These are phyloP conservation scores for Vigna hirtella DNA, from an alignment of 306 rosid genomes.

Conservation along the genomic window DNA sequence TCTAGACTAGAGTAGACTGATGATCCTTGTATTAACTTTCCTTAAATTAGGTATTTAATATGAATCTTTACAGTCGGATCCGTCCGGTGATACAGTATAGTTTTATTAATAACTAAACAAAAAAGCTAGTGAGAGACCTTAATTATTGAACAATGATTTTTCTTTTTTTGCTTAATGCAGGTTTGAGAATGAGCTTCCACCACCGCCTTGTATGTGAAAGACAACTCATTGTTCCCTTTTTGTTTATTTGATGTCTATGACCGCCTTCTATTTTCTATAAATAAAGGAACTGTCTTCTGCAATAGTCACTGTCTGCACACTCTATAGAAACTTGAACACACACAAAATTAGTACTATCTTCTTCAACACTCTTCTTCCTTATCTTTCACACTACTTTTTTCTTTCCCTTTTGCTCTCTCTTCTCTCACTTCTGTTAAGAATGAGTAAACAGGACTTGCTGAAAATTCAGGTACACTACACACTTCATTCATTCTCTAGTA, in stretches of 20 bases:
- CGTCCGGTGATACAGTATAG: too few species aligned
- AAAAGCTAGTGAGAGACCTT: too few species aligned
- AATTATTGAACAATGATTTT: background rate
- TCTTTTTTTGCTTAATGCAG: background rate
- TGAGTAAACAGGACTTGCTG: constrained; percentile 68
- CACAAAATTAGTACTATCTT: background rate
- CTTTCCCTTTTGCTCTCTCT: background rate
- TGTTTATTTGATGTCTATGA: background rate
- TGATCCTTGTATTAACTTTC: too few species aligned
- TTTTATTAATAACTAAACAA: too few species aligned
- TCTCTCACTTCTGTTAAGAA: constrained; percentile 19
- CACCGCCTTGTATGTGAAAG: background rate
- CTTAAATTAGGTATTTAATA: too few species aligned
- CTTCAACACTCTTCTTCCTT: background rate
- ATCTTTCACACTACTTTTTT: background rate
- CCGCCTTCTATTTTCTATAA: background rate
- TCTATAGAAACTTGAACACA: background rate
- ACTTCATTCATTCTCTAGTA: background rate
- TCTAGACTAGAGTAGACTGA: too few species aligned
- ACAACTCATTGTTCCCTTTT: background rate
- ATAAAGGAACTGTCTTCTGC: background rate
- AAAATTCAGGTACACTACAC: constrained; percentile 60
- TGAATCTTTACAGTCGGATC: too few species aligned
- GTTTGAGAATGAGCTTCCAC: background rate
- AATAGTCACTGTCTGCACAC: background rate